Evolutionary conservation across 352 stramenopile genomes (phyloP), one percentile per base, ranked within the genome.

Genomic region (Pythium coloratum): DNA sequence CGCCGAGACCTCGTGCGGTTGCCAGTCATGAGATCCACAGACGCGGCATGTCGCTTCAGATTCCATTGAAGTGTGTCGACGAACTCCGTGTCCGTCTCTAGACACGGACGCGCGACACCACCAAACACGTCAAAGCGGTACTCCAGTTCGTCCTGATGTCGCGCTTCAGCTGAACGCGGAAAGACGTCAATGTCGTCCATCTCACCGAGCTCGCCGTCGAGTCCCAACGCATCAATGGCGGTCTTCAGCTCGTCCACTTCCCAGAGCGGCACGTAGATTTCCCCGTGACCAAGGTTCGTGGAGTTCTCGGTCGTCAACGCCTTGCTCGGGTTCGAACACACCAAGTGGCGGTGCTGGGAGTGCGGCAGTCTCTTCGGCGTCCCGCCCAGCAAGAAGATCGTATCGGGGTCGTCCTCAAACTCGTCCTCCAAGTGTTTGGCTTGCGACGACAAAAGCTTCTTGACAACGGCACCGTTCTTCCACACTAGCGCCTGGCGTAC

Each of bases 61-160:
- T 36, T 18, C 49, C 12, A 3, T 2, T 8, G 9, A 13, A 20
- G 28, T 13, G 26, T 5, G 6, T 26, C 26, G 6, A 55, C 26
- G 8, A 55, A 8, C 14, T 9, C 12, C 13, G 5, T 12, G 18
- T 20, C 14, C 20, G 49, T 38, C 36, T 26, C 24, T 28, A 55
- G 49, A 55, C 49, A 55, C 49, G 28, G 26, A 38, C 49, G 26
- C 49, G 26, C 49, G 26, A 55, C 26, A 13, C 49, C 49, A 32
- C 49, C 49, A 55, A 55, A 55, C 49, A 55, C 49, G 1, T 8
- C n/a, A 28, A 55, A 34, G 2, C 49, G 49, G 36, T 55, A 36
- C 49, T 6, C 26, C 26, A 55, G 0, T 38, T 55, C 49, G 28
- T 20, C 7, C 6, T 20, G 9, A 20, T 30, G 3, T 30, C 28